Percentiles rank a stretch among this genome's conserved stretches.
Conservation (phyloP, 208 protist species). For the Acanthamoeba rhysodes region DNA sequence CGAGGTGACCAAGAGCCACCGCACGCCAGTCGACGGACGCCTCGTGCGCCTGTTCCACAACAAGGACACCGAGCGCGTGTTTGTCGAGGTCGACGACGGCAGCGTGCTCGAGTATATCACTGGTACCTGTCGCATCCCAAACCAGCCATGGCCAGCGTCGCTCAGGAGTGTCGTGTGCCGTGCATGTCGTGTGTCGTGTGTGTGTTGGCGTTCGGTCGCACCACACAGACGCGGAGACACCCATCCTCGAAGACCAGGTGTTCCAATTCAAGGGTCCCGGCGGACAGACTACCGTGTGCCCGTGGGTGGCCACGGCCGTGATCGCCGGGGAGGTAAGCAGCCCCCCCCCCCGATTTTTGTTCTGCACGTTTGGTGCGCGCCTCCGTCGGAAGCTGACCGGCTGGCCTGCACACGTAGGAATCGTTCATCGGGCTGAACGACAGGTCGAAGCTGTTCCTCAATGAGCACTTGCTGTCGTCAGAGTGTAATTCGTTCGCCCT, state of each 20-base stretch:
- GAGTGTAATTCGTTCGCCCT: conserved; percentile 85
- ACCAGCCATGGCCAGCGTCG: too few relatives aligned
- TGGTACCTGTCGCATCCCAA: not conserved
- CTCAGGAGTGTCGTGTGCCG: too few relatives aligned
- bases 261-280: conserved; percentile 68
- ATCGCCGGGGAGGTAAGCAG: not conserved
- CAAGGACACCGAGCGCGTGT: conserved; percentile 52
- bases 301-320: conserved; percentile 61
- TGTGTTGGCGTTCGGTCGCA: too few relatives aligned
- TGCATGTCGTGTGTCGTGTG: too few relatives aligned
- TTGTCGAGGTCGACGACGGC: conserved; percentile 53
- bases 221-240: not conserved
- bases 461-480: conserved; percentile 66
- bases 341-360: not conserved
- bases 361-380: not conserved
- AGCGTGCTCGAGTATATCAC: conserved; percentile 9
- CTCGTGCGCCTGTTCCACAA: conserved; percentile 72
- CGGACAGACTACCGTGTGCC: conserved; percentile 54
- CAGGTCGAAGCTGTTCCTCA: conserved; percentile 77
- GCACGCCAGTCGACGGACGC: conserved; percentile 34
- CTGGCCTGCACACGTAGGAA: not conserved
- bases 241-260: not conserved
- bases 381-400: not conserved
- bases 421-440: conserved; percentile 80
- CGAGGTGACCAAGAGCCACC: conserved; percentile 11